phyloP scores from a whole-genome alignment of 2,329 filamentous ascomycete species.

The Aspergillus texensis region DNA sequence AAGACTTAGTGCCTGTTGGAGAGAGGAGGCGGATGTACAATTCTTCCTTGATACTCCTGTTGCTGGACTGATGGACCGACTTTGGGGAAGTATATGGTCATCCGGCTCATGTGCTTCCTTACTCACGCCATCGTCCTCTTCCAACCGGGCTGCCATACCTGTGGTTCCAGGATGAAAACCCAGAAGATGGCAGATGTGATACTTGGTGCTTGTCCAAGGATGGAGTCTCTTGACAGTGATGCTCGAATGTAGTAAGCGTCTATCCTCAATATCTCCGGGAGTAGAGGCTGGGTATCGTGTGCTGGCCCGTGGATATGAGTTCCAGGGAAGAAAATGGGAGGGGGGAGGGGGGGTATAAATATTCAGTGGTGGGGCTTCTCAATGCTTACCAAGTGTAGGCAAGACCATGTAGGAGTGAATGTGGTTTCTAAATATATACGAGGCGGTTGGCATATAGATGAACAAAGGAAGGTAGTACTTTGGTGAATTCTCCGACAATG shows the following conservation, averaged over 20 bases:
- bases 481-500: too few relatives aligned
- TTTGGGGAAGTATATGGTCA: background rate
- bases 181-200: background rate
- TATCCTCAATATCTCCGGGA: background rate
- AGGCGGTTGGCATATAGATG: too few relatives aligned
- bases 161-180: background rate
- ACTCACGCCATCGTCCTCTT: background rate
- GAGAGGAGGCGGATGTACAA: background rate
- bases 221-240: background rate
- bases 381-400: too few relatives aligned
- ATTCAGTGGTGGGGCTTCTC: too few relatives aligned
- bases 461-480: too few relatives aligned
- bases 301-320: too few relatives aligned
- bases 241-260: background rate
- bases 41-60: background rate
- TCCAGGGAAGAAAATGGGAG: too few relatives aligned
- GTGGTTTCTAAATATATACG: too few relatives aligned
- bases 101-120: background rate
- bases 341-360: too few relatives aligned
- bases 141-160: background rate
- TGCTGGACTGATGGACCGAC: background rate
- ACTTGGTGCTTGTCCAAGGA: background rate
- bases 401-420: too few relatives aligned
- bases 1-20: background rate
- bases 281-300: too few relatives aligned